Evolutionary conservation across 257 asterid species (phyloP), one percentile per base, ranked within the genome.

Genomic region (Solanum bukasovii): DNA sequence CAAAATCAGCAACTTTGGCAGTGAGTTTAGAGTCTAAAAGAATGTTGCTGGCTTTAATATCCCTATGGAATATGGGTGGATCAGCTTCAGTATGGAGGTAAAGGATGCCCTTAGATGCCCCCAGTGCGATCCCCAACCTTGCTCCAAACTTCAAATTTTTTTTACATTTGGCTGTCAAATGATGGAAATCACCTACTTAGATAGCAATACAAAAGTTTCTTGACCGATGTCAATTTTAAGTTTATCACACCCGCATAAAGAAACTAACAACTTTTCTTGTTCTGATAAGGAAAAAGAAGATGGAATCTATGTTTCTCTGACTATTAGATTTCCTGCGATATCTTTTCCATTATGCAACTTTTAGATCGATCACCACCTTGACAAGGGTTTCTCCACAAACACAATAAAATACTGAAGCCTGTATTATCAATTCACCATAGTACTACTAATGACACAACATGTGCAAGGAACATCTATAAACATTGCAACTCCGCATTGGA

Each of bases 1-100:
- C 99, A 88, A 96, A 96, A 88, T 96, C 99, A 77, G 98, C 93
- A 38, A 96, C 99, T 94, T 96, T 96, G 81, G 98, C 96, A 5
- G 93, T 93, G 92, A 91, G 91, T 78, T 91, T 96, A 84, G 98
- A 91, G 88, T 96, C 99, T 74, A 96, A 91, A 73, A 96, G 93
- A 88, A 95, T 96, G 91, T 96, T 96, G 63, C 94, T 96, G 74
- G 99, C 97, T 90, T 96, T 96, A 87, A 96, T 92, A 88, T 96
- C 99, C 31, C 99, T 95, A 87, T 96, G 98, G 87, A 95, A 93
- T 88, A 96, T 94, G 3, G 99, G 99, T 27, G 98, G 98, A 87
- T 96, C 87, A 29, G 98, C 99, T 93, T 96, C 98, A 1, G 98
- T 93, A 70, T 96, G 99, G 87, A 96, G 99, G 93, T 96, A 94